phyloP scores from a whole-genome alignment of 345 rosid species.

The Aquilaria yunnanensis region DNA sequence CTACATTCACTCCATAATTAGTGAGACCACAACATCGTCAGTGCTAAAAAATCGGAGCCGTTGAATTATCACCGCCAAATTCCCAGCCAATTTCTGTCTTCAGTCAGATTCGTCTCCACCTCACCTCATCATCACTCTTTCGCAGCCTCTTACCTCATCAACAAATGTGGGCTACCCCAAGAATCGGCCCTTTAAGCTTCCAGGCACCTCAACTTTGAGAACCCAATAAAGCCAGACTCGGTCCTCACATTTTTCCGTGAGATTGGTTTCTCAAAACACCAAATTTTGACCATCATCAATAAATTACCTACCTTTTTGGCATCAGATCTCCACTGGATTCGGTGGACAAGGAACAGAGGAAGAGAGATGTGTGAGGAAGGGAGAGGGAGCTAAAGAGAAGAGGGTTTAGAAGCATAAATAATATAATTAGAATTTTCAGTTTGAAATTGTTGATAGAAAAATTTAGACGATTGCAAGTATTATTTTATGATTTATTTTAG shows the following conservation, averaged over 20 bases:
- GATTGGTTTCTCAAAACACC: conserved; percentile 26
- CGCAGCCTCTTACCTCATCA: conserved; percentile 27
- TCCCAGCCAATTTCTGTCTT: not conserved
- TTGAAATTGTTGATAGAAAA: too few relatives aligned
- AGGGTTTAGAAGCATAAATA: too few relatives aligned
- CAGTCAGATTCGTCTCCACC: conserved; percentile 10
- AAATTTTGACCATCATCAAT: conserved; percentile 13
- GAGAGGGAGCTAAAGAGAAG: too few relatives aligned
- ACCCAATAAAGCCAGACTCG: conserved; percentile 14
- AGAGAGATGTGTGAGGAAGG: too few relatives aligned
- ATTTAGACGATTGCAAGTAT: too few relatives aligned
- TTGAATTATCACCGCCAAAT: not conserved
- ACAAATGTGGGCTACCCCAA: conserved; percentile 27
- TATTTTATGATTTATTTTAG: too few relatives aligned
- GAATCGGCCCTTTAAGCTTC: conserved; percentile 18
- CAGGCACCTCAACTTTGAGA: conserved; percentile 10
- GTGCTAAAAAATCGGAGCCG: not conserved
- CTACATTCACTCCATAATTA: too few relatives aligned
- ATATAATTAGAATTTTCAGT: too few relatives aligned
- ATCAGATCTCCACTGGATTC: not conserved
- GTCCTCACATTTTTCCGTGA: conserved; percentile 15
- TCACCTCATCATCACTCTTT: conserved; percentile 7
- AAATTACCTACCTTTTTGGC: conserved; percentile 7
- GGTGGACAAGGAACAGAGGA: too few relatives aligned
- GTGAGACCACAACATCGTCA: too few relatives aligned